These are phyloP conservation scores for Gynochthodes officinalis DNA, from an alignment of 257 asterid species.

Conservation along the genomic window DNA sequence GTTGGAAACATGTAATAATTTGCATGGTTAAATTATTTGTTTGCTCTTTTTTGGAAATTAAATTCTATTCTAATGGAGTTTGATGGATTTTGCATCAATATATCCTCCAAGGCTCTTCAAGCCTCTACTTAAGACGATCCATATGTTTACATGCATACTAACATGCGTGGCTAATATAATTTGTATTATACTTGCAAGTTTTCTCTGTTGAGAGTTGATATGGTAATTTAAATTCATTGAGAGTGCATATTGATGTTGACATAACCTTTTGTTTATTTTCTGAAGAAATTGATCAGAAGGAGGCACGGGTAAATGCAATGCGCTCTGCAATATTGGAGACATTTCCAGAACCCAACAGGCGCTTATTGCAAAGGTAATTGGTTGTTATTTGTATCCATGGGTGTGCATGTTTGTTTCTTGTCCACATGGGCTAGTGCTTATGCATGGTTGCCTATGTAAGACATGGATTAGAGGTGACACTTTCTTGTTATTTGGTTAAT, in stretches of 20 bases:
- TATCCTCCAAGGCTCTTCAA: background rate
- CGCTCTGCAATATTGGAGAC: constrained; percentile 82
- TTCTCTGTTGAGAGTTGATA: background rate
- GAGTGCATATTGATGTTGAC: background rate
- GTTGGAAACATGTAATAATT: background rate
- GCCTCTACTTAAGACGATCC: background rate
- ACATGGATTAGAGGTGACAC: background rate
- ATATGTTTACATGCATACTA: background rate
- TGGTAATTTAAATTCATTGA: background rate
- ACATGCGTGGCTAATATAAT: background rate
- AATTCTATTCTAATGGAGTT: background rate
- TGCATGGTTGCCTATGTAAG: background rate
- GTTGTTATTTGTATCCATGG: background rate
- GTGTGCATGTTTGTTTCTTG: constrained; percentile 13
- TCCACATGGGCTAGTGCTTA: background rate
- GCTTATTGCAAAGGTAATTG: constrained; percentile 79
- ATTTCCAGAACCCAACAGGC: constrained; percentile 91
- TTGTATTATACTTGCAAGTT: background rate
- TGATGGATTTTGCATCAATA: background rate
- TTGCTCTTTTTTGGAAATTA: background rate
- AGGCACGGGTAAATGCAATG: constrained; percentile 73
- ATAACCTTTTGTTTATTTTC: constrained; percentile 25
- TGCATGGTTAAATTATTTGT: background rate
- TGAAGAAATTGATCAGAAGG: constrained; percentile 73
- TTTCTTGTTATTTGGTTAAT: background rate